phyloP scores from a whole-genome alignment of 2,329 filamentous ascomycete species.

The Plenodomus biglobosus region DNA sequence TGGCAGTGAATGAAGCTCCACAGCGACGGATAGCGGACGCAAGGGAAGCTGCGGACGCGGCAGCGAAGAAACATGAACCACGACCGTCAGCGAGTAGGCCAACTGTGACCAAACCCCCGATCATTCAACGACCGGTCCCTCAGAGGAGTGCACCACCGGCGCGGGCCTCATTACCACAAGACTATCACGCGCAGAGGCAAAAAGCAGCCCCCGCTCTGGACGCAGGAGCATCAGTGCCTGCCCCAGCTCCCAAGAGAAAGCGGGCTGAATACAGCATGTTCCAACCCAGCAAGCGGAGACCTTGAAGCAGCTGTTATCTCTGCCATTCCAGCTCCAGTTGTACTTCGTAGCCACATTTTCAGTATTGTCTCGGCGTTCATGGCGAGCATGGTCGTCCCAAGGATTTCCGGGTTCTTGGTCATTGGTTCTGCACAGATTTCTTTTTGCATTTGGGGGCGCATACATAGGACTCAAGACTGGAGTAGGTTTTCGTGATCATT shows the following conservation, averaged over 20 bases:
- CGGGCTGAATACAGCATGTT: constrained; percentile 25
- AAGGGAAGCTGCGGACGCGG: neutral
- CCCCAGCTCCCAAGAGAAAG: constrained; percentile 19
- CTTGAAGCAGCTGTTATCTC: neutral
- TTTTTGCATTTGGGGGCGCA: neutral
- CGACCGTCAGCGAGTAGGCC: constrained; percentile 2
- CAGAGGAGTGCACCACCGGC: constrained; percentile 15
- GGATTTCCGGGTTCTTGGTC: neutral
- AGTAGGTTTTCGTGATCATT: neutral
- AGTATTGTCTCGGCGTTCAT: neutral
- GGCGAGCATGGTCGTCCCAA: neutral
- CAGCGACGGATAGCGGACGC: neutral
- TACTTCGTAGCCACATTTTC: neutral
- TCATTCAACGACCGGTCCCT: constrained; percentile 25
- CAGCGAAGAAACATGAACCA: neutral
- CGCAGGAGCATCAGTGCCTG: constrained; percentile 1
- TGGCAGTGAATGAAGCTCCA: constrained; percentile 31
- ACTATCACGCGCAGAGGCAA: constrained; percentile 34
- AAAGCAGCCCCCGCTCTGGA: constrained; percentile 11
- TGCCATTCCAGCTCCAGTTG: neutral
- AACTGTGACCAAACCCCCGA: constrained; percentile 16
- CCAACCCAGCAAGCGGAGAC: constrained; percentile 17
- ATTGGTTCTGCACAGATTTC: neutral
- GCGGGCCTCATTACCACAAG: constrained; percentile 32
- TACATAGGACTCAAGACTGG: neutral